Evolutionary conservation across 208 protist genomes (phyloP).

Genomic region (Trichomonas gallinae): DNA sequence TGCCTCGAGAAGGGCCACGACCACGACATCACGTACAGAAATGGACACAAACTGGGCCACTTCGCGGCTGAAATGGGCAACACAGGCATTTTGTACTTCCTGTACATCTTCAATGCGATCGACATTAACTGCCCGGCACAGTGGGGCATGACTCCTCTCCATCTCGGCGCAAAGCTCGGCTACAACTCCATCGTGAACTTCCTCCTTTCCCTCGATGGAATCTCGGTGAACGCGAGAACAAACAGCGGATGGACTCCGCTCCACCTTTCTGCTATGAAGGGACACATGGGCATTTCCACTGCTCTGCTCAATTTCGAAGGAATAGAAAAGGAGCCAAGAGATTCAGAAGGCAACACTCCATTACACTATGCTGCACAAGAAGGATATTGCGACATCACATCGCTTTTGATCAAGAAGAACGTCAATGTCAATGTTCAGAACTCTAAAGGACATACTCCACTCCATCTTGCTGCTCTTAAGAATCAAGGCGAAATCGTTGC

Average conservation of each 20-base stretch:
- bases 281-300: neutral
- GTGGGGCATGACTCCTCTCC: neutral
- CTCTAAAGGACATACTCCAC: neutral
- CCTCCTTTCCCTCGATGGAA: neutral
- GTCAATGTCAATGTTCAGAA: neutral
- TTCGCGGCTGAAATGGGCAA: neutral
- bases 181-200: neutral
- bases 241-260: neutral
- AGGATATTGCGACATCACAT: neutral
- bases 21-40: neutral
- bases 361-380: neutral
- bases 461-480: neutral
- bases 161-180: neutral
- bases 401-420: neutral
- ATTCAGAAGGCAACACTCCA: neutral
- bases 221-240: neutral
- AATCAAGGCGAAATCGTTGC: neutral
- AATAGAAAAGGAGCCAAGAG: neutral
- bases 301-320: neutral
- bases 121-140: neutral
- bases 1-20: neutral
- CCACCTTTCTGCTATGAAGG: neutral
- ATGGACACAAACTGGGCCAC: neutral
- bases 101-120: neutral
- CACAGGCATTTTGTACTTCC: neutral